Conservation (phyloP, 306 rosid species). For the Quercus suber region DNA sequence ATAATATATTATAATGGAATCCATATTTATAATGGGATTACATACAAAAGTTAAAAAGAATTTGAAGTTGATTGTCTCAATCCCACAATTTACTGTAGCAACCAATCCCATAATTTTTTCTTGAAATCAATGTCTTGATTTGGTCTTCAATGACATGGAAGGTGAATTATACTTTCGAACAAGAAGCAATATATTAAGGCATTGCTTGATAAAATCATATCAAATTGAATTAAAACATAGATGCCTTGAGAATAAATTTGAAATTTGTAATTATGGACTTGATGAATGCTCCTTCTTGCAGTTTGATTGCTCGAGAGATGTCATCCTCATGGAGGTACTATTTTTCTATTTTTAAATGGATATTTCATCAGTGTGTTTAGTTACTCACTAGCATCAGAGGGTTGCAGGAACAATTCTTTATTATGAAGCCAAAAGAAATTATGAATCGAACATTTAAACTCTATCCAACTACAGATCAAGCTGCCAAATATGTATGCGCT, state of each 20-base stretch:
- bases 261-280: slow-evolving; percentile 3
- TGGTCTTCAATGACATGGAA: too few relatives aligned
- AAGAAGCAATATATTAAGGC: not conserved
- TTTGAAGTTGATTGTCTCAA: too few relatives aligned
- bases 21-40: too few relatives aligned
- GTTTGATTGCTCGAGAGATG: slow-evolving; percentile 92
- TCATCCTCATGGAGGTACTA: slow-evolving; percentile 85
- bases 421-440: slow-evolving; percentile 80
- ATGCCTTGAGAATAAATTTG: slow-evolving; percentile 7
- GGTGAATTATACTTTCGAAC: too few relatives aligned
- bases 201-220: not conserved
- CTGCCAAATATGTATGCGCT: slow-evolving; percentile 77
- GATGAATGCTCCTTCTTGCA: slow-evolving; percentile 39
- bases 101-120: too few relatives aligned
- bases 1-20: too few relatives aligned
- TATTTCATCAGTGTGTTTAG: not conserved
- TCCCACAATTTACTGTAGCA: too few relatives aligned
- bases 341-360: not conserved
- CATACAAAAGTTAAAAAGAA: too few relatives aligned
- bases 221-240: slow-evolving; percentile 8
- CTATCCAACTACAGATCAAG: slow-evolving; percentile 78
- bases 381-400: not conserved
- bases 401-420: slow-evolving; percentile 77
- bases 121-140: too few relatives aligned
- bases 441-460: slow-evolving; percentile 64